Evolutionary conservation across 2,329 filamentous ascomycete species (phyloP), one percentile per base, ranked within the genome.

Genomic region (Aspergillus unguis): DNA sequence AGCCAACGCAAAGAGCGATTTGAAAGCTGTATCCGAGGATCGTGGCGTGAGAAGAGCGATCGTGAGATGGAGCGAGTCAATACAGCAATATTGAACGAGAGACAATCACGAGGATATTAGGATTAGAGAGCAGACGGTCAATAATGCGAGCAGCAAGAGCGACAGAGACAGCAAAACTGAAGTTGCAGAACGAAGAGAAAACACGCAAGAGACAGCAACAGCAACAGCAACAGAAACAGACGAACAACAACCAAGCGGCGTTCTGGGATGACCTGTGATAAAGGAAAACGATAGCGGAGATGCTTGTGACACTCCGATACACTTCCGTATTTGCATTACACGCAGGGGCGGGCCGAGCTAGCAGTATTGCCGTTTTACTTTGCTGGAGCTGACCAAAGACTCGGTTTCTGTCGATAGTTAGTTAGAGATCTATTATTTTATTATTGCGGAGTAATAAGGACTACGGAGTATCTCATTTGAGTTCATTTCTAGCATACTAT

Each of bases 211-310:
- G 17, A 44, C 25, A 44, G n/a, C 35, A 25, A 48, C 50, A 52
- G 41, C 44, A 43, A 47, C 40, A 48, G 38, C 26, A 51, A 33
- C 48, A 51, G n/a, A 50, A 17, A 17, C 17, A 17, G 42, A 31
- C 27, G 31, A 40, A 53, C 51, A 53, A 53, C 45, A 53, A 49
- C 40, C 44, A 26, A 17, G 42, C 40, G 41, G 35, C 23, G 32
- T 38, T 48, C 50, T 53, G 50, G 50, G 50, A 43, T 52, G 25
- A 44, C n/a, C 44, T 44, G 44, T 53, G 51, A 53, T 53, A 53
- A 53, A 49, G 50, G 50, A 44, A 48, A 48, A 42, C 37, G 5
- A 35, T 43, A 31, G 50, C 46, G 44, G 44, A 44, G 44, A 48
- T 32, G 31, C 31, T 25, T 38, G 44, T 28, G 6, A 45, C 37